Evolutionary conservation across 305 asterid species (phyloP).

Genomic region (Plantago lanceolata): DNA sequence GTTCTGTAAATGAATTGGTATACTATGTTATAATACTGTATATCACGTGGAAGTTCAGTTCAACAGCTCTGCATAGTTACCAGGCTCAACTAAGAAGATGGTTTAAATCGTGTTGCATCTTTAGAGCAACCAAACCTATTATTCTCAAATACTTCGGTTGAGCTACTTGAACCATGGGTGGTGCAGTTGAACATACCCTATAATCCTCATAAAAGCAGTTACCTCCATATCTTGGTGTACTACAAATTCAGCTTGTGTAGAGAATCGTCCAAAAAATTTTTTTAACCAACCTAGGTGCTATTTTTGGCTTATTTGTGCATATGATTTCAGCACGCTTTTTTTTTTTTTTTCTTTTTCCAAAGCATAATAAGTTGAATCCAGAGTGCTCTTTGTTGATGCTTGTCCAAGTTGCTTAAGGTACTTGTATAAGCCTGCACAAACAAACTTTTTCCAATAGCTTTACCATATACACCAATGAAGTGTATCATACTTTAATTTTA

Average conservation of each 20-base stretch:
- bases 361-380: neutral
- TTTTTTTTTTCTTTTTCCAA: too few relatives aligned
- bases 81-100: neutral
- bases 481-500: too few relatives aligned
- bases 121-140: neutral
- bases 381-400: neutral
- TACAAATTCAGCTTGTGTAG: neutral
- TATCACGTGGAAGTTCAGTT: constrained; percentile 2
- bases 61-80: neutral
- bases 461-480: neutral
- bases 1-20: neutral
- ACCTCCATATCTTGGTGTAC: neutral
- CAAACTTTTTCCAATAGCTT: too few relatives aligned
- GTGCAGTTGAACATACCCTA: neutral
- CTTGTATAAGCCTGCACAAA: neutral
- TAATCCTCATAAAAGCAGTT: neutral
- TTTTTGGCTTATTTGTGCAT: neutral
- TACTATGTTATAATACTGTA: neutral
- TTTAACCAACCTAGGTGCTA: neutral
- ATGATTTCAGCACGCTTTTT: too few relatives aligned
- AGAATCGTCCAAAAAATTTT: neutral
- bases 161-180: neutral
- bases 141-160: neutral
- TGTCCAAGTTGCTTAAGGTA: neutral
- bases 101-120: too few relatives aligned